Base-by-base conservation (phyloP, 2,329 filamentous ascomycete species). In the Hortaea werneckii region DNA sequence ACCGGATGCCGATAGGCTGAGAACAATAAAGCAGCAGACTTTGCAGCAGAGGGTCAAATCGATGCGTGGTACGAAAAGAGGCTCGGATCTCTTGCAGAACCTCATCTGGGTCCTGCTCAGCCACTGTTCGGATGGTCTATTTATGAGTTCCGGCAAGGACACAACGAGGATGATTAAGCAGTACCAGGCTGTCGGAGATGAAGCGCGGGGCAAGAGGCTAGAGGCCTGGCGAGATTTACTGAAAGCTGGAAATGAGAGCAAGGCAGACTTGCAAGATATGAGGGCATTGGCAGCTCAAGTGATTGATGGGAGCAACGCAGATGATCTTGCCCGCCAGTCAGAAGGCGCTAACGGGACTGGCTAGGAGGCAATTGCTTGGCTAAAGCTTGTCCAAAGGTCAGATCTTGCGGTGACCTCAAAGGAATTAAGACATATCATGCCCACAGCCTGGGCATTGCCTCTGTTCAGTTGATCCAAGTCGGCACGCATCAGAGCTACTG, bases 101-200 rank as follows among this genome's bases (percentile, higher is more conserved):
- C 48, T 60, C 1, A 50, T 61, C n/a, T 65, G 63, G 63, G 50
- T 65, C 6, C 41, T 62, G 37, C 51, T 64, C 7, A 58, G 59
- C 5, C 46, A 45, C 2, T 44, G 43, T 13, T 50, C 50, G 7
- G 54, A 58, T 0, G 59, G 54, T 0, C 37, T 64, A 20, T 65
- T 58, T 41, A 56, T 64, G 40, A 61, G 58, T 45, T 56, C 58
- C 4, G 63, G 62, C 6, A 64, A 60, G 43, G 62, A 65, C 42
- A 64, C 63, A 3, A 63, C 53, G 20, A 50, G 61, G 37, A 63
- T 65, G 62, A 61, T 65, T 40, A 59, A 56, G 46, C 53, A 52
- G 41, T 60, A 54, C 28, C 50, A 54, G 12, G 42, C 38, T n/a
- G 45, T 55, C 26, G 55, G 53, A 5, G 52, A 61, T 42, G 47